Base-by-base conservation (phyloP, 192 early-diverging fungal genomes). In the Lobulomyces angularis region DNA sequence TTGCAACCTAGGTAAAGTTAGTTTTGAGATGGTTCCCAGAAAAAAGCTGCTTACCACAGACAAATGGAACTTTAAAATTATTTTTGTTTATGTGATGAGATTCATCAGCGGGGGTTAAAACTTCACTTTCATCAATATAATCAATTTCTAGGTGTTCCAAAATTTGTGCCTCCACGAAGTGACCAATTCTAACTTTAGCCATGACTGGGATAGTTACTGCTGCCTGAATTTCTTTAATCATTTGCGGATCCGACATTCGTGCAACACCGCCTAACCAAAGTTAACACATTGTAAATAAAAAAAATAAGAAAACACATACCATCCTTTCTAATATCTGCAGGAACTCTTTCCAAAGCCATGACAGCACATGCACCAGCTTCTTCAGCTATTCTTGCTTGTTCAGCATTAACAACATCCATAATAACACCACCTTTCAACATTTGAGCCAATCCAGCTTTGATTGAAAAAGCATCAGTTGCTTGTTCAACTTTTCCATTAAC, bases 401-500 rank as follows among this genome's bases (percentile, higher is more conserved):
- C 89, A 38, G 80, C 87, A 55, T 96, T 87, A 50, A 92, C 79
- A 11, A 95, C 94, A 64, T 96, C 94, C 90, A 98, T 95, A 62
- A 98, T 96, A 14, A 98, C 94, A 46, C 95, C 95, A 41, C 89
- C 90, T 84, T 95, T 97, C 57, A 97, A 76, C 81, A 86, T 90
- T 76, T 95, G 89, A 18, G 93, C 93, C 41, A 97, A 79, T 37
- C 90, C 90, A 39, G 87, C 79, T 75, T 97, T 94, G 64, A 92
- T 80, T 42, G 73, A 77, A 69, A 89, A 91, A 14, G 71, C 39
- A n/a, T n/a, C n/a, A n/a, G 7, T 32, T n/a, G n/a, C n/a, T n/a
- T n/a, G n/a, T n/a, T n/a, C n/a, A n/a, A n/a, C n/a, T n/a, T n/a
- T n/a, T n/a, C n/a, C n/a, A n/a, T n/a, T n/a, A n/a, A n/a, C n/a